A percentile compares a stretch with the other conserved stretches of the same genome.
Conservation (phyloP, 2,329 filamentous ascomycete genomes). For the Pseudogymnoascus sp. region DNA sequence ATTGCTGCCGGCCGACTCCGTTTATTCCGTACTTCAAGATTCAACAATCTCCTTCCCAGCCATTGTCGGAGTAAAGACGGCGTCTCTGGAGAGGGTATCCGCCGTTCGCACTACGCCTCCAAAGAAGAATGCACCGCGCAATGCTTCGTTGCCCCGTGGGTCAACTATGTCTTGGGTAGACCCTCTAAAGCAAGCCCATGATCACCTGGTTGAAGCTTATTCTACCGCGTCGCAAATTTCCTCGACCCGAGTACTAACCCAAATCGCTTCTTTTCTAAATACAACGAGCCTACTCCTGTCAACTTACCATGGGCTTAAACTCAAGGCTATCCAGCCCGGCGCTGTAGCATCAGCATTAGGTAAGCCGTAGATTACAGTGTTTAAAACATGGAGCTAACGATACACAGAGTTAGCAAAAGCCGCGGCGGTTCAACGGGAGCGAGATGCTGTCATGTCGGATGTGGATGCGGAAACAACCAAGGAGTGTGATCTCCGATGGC, state of each 20-base stretch:
- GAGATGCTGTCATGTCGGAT: slow-evolving; percentile 38
- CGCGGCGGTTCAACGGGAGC: slow-evolving; percentile 57
- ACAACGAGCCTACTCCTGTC: slow-evolving; percentile 58
- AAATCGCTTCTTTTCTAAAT: slow-evolving; percentile 54
- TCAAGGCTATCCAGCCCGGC: slow-evolving; percentile 37
- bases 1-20: slow-evolving; percentile 68
- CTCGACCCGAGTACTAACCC: slow-evolving; percentile 49
- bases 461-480: slow-evolving; percentile 12
- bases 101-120: slow-evolving; percentile 18
- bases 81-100: slow-evolving; percentile 18
- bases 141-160: background rate
- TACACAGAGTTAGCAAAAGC: slow-evolving; percentile 56
- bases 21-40: slow-evolving; percentile 84
- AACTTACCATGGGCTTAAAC: slow-evolving; percentile 2
- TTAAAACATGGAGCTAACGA: slow-evolving; percentile 13
- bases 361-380: slow-evolving; percentile 12
- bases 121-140: slow-evolving; percentile 12
- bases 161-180: slow-evolving; percentile 39
- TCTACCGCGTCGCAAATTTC: slow-evolving; percentile 37
- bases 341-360: slow-evolving; percentile 52
- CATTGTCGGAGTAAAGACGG: slow-evolving; percentile 31
- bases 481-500: slow-evolving; percentile 36
- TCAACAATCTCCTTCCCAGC: slow-evolving; percentile 85
- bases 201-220: slow-evolving; percentile 57
- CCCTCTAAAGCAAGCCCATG: slow-evolving; percentile 55